Evolutionary conservation across 345 rosid genomes (phyloP).

Genomic region (thale cress (Arabidopsis thaliana)): TAIR10.1 NC_003074.8:11252501-11253000

Average conservation of each 20-base stretch:
- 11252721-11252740: not conserved
- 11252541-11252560: not conserved
- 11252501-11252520: too few species aligned
- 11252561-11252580: conserved; percentile 15
- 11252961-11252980: conserved; percentile 28
- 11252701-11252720: not conserved
- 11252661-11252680: conserved; percentile 13
- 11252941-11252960: conserved; percentile 44
- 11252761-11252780: conserved; percentile 28
- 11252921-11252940: conserved; percentile 40
- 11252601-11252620: conserved; percentile 34
- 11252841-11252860: not conserved
- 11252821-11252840: conserved; percentile 15
- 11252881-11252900: conserved; percentile 44
- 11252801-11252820: conserved; percentile 26
- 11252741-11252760: conserved; percentile 24
- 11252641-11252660: conserved; percentile 40
- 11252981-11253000: conserved; percentile 45
- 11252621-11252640: conserved; percentile 27
- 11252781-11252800: conserved; percentile 29
- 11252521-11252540: too few species aligned
- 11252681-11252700: conserved; percentile 24
- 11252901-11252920: conserved; percentile 32
- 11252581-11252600: conserved; percentile 22
- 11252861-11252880: conserved; percentile 34